phyloP scores from a whole-genome alignment of 805 yeast species.

The Lipomyces orientalis region DNA sequence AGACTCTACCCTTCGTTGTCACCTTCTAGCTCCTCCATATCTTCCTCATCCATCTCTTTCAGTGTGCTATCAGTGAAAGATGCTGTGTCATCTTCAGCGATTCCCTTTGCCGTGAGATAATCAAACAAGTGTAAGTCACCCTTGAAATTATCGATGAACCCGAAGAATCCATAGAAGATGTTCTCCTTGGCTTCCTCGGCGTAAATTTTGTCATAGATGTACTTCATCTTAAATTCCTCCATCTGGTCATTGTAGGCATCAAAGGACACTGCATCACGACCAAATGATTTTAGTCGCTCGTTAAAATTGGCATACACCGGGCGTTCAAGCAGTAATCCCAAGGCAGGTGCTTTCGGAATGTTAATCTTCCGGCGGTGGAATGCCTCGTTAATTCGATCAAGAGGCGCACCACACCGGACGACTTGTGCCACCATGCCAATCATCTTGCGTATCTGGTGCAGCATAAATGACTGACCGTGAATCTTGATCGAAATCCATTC shows the following conservation, averaged over 20 bases:
- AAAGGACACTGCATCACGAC: conserved; percentile 77
- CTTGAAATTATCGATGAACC: conserved; percentile 72
- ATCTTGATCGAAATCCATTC: conserved; percentile 96
- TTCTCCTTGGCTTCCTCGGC: conserved; percentile 87
- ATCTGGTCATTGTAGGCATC: conserved; percentile 68
- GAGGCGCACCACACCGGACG: conserved; percentile 85
- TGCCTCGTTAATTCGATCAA: conserved; percentile 74
- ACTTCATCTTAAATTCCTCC: conserved; percentile 83
- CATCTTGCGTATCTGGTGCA: conserved; percentile 98
- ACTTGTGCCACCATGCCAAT: conserved; percentile 90
- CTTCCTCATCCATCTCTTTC: conserved; percentile 47
- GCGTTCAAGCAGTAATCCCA: conserved; percentile 85
- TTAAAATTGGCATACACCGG: conserved; percentile 92
- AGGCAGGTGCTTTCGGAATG: conserved; percentile 96
- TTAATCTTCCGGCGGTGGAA: conserved; percentile 77
- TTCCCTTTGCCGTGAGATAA: conserved; percentile 50
- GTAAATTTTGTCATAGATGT: conserved; percentile 90
- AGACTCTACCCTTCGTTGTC: conserved; percentile 42
- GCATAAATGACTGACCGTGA: conserved; percentile 98
- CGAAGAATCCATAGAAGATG: conserved; percentile 80
- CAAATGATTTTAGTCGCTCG: conserved; percentile 67
- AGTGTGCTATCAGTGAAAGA: conserved; percentile 27
- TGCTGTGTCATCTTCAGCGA: conserved; percentile 40
- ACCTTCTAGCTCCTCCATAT: conserved; percentile 46
- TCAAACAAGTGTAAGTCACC: conserved; percentile 63